Conservation (phyloP, 768 basidiomycete genomes). For the Trichaptum fuscoviolaceum region DNA sequence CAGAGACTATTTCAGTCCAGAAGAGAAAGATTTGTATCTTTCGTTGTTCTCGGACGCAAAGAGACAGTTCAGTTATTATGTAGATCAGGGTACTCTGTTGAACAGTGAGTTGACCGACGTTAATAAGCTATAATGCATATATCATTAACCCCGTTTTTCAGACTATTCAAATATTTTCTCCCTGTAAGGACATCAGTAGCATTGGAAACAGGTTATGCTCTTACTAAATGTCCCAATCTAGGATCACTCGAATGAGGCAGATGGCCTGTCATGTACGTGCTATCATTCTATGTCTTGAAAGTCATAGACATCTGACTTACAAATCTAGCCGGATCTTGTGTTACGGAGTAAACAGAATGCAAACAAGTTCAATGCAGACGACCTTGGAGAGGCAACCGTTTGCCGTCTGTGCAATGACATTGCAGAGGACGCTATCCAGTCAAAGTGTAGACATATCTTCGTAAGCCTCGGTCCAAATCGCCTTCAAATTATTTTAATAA, state of each 20-base stretch:
- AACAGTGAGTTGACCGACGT: slow-evolving; percentile 61
- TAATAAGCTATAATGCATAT: not conserved
- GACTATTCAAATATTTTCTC: slow-evolving; percentile 90
- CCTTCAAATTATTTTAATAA: not conserved
- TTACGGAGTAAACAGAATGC: slow-evolving; percentile 80
- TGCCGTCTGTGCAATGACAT: slow-evolving; percentile 96
- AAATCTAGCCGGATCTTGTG: slow-evolving; percentile 75
- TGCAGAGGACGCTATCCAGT: slow-evolving; percentile 94
- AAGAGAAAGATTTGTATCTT: slow-evolving; percentile 93
- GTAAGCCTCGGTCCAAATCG: slow-evolving; percentile 13
- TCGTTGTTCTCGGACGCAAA: slow-evolving; percentile 92
- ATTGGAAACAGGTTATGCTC: not conserved
- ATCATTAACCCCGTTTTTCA: slow-evolving; percentile 20
- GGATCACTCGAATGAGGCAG: slow-evolving; percentile 93
- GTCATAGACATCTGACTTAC: not conserved
- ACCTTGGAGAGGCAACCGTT: slow-evolving; percentile 69
- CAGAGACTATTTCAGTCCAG: slow-evolving; percentile 89
- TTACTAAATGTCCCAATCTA: slow-evolving; percentile 19
- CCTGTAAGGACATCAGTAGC: slow-evolving; percentile 38
- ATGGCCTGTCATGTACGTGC: slow-evolving; percentile 70
- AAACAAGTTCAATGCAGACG: slow-evolving; percentile 46
- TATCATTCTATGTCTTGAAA: not conserved
- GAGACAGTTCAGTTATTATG: slow-evolving; percentile 86
- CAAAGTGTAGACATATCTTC: slow-evolving; percentile 91
- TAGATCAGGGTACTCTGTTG: slow-evolving; percentile 83